Evolutionary conservation across 345 rosid genomes (phyloP).

Genomic region (Excoecaria agallocha): DNA sequence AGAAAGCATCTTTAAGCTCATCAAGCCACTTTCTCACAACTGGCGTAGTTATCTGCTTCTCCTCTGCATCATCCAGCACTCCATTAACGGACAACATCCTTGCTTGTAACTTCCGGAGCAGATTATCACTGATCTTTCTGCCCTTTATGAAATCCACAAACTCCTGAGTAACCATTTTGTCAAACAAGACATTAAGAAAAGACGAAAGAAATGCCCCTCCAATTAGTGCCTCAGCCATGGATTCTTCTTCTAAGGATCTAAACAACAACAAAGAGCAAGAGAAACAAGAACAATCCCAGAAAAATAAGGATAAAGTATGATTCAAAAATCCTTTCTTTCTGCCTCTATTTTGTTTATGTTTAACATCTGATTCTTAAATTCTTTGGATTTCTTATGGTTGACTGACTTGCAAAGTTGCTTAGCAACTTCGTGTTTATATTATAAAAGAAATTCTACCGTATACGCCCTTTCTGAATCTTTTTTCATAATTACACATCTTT

Average conservation of each 20-base stretch:
- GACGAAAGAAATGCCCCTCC: conserved; percentile 14
- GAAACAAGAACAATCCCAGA: not conserved
- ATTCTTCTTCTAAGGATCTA: not conserved
- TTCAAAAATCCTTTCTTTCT: not conserved
- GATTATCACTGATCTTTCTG: not conserved
- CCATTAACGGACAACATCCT: not conserved
- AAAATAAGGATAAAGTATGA: not conserved
- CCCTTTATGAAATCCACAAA: conserved; percentile 10
- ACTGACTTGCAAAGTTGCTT: not conserved
- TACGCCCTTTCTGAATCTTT: no score
- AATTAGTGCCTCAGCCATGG: not conserved
- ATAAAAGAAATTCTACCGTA: no score
- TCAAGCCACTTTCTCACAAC: conserved; percentile 16
- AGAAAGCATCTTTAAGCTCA: conserved; percentile 17
- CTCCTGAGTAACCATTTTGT: not conserved
- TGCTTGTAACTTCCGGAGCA: not conserved
- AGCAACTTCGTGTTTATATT: not conserved
- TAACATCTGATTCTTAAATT: not conserved
- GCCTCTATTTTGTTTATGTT: not conserved
- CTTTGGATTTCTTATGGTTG: not conserved
- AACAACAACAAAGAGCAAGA: not conserved
- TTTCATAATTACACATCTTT: no score
- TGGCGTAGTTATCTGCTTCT: conserved; percentile 11
- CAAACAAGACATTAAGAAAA: conserved; percentile 8
- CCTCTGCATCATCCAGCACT: conserved; percentile 23